Percentiles rank a stretch among this genome's conserved stretches.
Conservation (phyloP, 164 flowering plant species). For the Malania oleifera region DNA sequence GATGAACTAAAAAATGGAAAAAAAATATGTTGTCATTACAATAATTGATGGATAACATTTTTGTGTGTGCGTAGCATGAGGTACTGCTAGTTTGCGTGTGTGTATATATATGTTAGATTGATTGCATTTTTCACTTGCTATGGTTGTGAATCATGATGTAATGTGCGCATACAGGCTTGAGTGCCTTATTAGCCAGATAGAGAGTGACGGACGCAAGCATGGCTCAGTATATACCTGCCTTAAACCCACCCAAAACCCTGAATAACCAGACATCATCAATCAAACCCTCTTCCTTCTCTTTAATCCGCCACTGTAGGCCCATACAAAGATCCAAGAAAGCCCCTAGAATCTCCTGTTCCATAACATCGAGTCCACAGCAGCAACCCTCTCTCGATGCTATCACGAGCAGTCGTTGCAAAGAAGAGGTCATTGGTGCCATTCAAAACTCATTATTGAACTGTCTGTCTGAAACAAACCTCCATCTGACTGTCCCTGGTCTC, state of each 20-base stretch:
- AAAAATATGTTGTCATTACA: too few species aligned
- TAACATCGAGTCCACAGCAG: constrained; percentile 14
- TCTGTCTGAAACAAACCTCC: constrained; percentile 81
- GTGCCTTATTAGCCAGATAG: too few species aligned
- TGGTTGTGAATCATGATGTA: too few species aligned
- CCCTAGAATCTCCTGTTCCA: constrained; percentile 8
- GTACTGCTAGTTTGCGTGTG: too few species aligned
- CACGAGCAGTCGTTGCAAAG: constrained; percentile 31
- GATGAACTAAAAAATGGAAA: too few species aligned
- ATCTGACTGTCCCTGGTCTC: constrained; percentile 60
- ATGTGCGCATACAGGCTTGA: too few species aligned
- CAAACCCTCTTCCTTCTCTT: not conserved
- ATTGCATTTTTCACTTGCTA: too few species aligned
- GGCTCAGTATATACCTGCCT: constrained; percentile 19
- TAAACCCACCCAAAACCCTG: constrained; percentile 42
- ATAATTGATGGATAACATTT: too few species aligned
- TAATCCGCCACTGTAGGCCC: not conserved
- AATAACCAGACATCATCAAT: not conserved
- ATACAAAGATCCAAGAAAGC: constrained; percentile 3
- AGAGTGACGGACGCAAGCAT: constrained; percentile 9
- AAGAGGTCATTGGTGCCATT: constrained; percentile 35
- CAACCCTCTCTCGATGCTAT: constrained; percentile 24
- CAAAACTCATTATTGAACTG: constrained; percentile 43
- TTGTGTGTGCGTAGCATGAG: too few species aligned
- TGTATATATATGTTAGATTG: too few species aligned